These are phyloP conservation scores for Kodamaea derodonti DNA, from an alignment of 1,139 yeast genomes.

Conservation along the genomic window DNA sequence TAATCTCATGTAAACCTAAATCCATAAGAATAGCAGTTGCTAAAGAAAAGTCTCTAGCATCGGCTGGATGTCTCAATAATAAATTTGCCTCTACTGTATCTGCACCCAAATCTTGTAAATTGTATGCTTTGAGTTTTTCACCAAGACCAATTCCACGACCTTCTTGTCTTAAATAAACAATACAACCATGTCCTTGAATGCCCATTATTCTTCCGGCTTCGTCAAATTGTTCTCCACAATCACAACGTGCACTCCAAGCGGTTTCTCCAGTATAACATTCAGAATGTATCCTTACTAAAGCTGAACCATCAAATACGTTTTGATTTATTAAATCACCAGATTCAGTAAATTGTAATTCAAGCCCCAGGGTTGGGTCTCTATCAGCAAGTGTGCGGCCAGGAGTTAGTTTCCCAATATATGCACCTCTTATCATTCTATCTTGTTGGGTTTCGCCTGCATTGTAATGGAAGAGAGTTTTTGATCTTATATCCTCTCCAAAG, in stretches of 20 bases:
- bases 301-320: constrained; percentile 46
- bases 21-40: constrained; percentile 92
- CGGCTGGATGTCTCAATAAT: constrained; percentile 92
- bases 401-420: constrained; percentile 81
- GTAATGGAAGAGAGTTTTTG: constrained; percentile 61
- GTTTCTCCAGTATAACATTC: constrained; percentile 99
- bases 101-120: constrained; percentile 95
- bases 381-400: constrained; percentile 82
- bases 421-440: constrained; percentile 96
- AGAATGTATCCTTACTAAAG: constrained; percentile 72
- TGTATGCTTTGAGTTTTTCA: constrained; percentile 94
- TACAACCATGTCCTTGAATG: constrained; percentile 80
- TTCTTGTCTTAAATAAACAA: constrained; percentile 94
- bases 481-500: constrained; percentile 87
- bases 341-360: constrained; percentile 43
- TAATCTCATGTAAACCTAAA: constrained; percentile 68
- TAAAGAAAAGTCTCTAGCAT: constrained; percentile 84
- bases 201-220: constrained; percentile 97
- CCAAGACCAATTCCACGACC: constrained; percentile 98
- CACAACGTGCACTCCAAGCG: constrained; percentile 98
- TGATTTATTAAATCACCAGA: constrained; percentile 14
- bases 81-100: constrained; percentile 97
- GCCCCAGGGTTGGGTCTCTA: constrained; percentile 43
- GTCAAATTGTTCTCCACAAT: constrained; percentile 98
- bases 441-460: constrained; percentile 76